Percentiles rank a stretch among this genome's conserved stretches.
phyloP scores from a whole-genome alignment of 805 yeast genomes.

The Ogataea dorogensis region DNA sequence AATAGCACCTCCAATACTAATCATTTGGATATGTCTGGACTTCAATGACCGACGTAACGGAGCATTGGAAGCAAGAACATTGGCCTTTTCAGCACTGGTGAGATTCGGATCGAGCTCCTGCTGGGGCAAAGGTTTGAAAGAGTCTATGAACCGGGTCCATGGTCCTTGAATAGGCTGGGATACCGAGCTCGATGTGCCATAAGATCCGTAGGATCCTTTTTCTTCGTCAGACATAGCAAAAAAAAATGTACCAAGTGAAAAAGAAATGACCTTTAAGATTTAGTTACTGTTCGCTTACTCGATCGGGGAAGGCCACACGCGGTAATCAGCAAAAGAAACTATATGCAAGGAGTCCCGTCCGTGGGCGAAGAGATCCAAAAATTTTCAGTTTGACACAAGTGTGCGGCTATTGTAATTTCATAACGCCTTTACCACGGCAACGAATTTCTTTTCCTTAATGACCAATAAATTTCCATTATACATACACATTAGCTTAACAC shows the following conservation, averaged over 20 bases:
- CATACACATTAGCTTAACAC: conserved; percentile 38
- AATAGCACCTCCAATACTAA: conserved; percentile 73
- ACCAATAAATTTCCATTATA: too few relatives aligned
- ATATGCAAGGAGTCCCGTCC: too few relatives aligned
- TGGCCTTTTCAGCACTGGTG: conserved; percentile 40
- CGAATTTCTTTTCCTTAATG: too few relatives aligned
- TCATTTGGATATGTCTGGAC: conserved; percentile 67
- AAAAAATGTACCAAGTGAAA: too few relatives aligned
- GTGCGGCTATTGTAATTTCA: conserved; percentile 9
- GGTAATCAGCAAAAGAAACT: too few relatives aligned
- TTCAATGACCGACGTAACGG: conserved; percentile 48
- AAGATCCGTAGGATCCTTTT: background rate
- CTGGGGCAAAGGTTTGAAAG: conserved; percentile 21
- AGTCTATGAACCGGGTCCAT: conserved; percentile 18
- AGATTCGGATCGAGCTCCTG: conserved; percentile 40
- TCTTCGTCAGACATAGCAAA: conserved; percentile 2
- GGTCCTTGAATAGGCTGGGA: conserved; percentile 19
- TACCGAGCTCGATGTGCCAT: background rate
- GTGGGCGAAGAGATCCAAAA: too few relatives aligned
- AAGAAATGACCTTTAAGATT: too few relatives aligned
- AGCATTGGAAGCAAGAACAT: conserved; percentile 41
- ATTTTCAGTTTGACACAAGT: background rate
- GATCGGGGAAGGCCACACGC: too few relatives aligned
- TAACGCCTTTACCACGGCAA: conserved; percentile 11
- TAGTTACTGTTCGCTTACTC: too few relatives aligned